Base-by-base conservation (phyloP, 768 basidiomycete genomes). In the Lactarius psammicola region DNA sequence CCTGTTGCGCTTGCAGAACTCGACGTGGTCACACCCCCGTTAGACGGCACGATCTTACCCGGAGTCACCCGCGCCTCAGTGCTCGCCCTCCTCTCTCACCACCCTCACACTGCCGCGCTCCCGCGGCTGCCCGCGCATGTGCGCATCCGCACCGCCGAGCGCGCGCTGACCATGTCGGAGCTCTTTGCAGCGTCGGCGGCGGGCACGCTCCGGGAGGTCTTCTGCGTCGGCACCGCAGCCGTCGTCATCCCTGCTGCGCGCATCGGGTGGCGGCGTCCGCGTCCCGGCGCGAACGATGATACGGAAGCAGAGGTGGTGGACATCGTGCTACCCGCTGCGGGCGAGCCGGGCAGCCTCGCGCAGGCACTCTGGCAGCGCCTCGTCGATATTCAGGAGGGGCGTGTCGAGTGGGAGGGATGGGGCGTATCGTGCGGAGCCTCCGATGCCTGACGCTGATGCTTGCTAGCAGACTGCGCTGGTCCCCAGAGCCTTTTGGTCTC, bases 21-120 rank as follows among this genome's bases (percentile, higher is more conserved):
- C 65, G 94, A 98, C 74, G 81, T 97, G 60, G 81, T 93, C 68
- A 97, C 96, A 1, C 92, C 95, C 2, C 90, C 93, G 17, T 78
- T 97, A 66, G 93, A 91, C 74, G 94, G 95, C 58, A 89, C 92
- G 77, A 93, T 98, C 72, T 85, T 98, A 2, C 94, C 95, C 2
- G 94, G 95, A 54, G 86, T 98, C 30, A 97, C 95, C 8, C 87
- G 95, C 68, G 89, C 90, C 71, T 94, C 92, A 31, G 87, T 92
- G 51, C 83, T 97, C 44, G 72, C 80, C 0, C 87, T 98, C 53
- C 84, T 85, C 4, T 78, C 84, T 18, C 87, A 85, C 10, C 91
- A 92, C 68, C 77, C 79, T 0, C 82, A 67, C 17, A 75, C 76
- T 40, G 72, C 68, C 56, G 62, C 66, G 59, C 76, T 85, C 63